phyloP scores from a whole-genome alignment of 495 filamentous ascomycete genomes.

The Penicillium simplicissimum region DNA sequence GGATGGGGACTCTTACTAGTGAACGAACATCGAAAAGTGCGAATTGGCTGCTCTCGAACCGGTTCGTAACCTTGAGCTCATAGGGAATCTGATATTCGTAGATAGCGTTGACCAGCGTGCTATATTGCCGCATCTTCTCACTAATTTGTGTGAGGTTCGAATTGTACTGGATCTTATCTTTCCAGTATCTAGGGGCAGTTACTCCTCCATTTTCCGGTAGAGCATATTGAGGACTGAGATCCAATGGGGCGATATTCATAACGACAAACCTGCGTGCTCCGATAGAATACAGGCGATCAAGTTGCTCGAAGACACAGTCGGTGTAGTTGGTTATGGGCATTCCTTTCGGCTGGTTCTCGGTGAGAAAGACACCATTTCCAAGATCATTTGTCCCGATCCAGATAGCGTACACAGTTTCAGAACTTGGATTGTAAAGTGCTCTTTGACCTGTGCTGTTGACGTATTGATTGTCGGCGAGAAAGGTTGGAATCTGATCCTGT shows the following conservation, averaged over 20 bases:
- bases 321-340: not conserved
- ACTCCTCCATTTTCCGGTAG: not conserved
- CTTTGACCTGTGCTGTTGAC: not conserved
- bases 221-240: not conserved
- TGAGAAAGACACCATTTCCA: slow-evolving; percentile 1
- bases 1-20: not conserved
- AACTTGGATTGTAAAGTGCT: not conserved
- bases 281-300: not conserved
- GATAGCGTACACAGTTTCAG: not conserved
- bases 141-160: slow-evolving; percentile 1
- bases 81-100: not conserved
- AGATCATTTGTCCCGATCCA: slow-evolving; percentile 1
- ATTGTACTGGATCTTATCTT: not conserved
- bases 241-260: slow-evolving; percentile 1
- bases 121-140: slow-evolving; percentile 3
- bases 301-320: slow-evolving; percentile 4
- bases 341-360: not conserved
- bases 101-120: not conserved
- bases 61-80: not conserved
- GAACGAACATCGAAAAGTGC: not conserved
- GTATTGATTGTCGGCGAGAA: not conserved
- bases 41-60: not conserved
- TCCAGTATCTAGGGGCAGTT: not conserved
- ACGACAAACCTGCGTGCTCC: not conserved
- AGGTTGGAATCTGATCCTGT: not conserved